Percentiles rank a stretch among this genome's conserved stretches.
Conservation (phyloP, 345 rosid species). For the Psidium friedrichsthalianum region DNA sequence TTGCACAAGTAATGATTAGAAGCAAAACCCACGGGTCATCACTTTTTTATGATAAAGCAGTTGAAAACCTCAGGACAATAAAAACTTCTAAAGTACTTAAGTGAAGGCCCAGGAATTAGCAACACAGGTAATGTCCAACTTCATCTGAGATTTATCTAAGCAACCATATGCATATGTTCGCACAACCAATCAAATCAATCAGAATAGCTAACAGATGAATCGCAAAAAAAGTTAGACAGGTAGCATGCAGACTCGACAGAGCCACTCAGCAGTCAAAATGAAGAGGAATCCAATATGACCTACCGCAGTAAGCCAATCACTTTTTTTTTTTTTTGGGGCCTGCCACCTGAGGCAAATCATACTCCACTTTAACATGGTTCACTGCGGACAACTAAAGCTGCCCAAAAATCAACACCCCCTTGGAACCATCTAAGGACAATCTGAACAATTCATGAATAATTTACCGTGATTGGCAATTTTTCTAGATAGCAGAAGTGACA, state of each 20-base stretch:
- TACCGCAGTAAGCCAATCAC: neutral
- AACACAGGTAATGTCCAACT: neutral
- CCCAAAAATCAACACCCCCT: neutral
- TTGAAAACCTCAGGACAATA: neutral
- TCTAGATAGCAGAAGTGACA: neutral
- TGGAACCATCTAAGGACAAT: neutral
- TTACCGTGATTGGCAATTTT: neutral
- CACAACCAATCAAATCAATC: neutral
- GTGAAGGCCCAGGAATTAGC: neutral
- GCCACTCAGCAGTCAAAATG: neutral
- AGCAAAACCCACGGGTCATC: neutral
- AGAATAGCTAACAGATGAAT: neutral
- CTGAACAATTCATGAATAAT: neutral
- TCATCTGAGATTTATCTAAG: neutral
- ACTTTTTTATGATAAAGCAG: neutral
- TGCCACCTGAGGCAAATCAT: neutral
- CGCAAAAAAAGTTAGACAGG: neutral
- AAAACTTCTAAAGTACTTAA: neutral
- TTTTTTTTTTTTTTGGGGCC: neutral
- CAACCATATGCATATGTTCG: neutral
- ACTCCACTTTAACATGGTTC: neutral
- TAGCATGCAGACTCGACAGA: neutral
- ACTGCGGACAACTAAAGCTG: neutral
- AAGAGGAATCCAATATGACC: neutral
- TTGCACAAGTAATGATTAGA: neutral